Evolutionary conservation across 1,284 basidiomycete species (phyloP).

Genomic region (Ceratobasidium theobromae): DNA sequence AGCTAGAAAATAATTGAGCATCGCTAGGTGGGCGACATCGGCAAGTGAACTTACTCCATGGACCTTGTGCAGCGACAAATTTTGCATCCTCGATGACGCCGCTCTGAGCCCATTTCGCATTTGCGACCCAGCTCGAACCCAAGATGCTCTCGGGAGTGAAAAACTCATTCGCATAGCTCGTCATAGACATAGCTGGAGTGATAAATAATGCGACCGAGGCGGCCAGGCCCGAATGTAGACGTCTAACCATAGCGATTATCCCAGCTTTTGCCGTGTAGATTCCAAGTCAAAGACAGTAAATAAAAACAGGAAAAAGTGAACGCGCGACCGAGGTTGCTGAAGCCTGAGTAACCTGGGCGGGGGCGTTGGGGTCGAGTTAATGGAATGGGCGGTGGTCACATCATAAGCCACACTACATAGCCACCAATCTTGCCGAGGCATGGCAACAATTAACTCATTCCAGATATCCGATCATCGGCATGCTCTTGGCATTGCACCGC

Average conservation of each 20-base stretch:
- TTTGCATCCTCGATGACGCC: conserved; percentile 52
- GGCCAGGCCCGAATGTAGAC: not conserved
- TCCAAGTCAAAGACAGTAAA: conserved; percentile 11
- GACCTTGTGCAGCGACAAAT: conserved; percentile 49
- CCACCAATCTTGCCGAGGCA: too few species aligned
- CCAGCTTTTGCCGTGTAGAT: not conserved
- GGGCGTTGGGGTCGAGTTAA: not conserved
- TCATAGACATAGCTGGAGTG: conserved; percentile 24
- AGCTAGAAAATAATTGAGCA: conserved; percentile 6
- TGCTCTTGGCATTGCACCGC: too few species aligned
- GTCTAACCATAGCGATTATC: conserved; percentile 3
- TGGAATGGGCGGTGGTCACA: too few species aligned
- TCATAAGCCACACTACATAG: too few species aligned
- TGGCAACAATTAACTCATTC: too few species aligned
- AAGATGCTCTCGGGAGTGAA: conserved; percentile 55
- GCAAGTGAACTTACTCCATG: conserved; percentile 52
- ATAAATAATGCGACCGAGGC: conserved; percentile 1
- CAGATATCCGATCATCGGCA: too few species aligned
- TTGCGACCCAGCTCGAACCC: conserved; percentile 44
- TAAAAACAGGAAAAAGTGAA: not conserved
- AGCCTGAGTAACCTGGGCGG: not conserved
- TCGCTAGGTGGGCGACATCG: not conserved
- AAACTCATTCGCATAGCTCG: conserved; percentile 57
- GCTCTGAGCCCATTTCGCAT: conserved; percentile 45
- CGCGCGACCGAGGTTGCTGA: not conserved